phyloP scores from a whole-genome alignment of 2,329 filamentous ascomycete genomes.

The Fusarium cicatricum region DNA sequence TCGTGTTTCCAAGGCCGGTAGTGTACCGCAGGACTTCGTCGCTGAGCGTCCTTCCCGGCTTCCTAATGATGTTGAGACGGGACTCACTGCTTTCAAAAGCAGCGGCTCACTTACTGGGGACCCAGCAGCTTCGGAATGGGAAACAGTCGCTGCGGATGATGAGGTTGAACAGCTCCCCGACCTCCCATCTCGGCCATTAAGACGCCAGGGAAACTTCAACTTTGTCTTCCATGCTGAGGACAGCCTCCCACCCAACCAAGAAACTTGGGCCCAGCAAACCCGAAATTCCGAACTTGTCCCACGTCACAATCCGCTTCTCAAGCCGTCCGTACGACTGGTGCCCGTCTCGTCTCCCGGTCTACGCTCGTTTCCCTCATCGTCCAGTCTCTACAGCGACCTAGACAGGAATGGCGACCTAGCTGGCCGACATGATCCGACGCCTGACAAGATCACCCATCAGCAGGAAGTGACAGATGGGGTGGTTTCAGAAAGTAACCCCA shows the following conservation, averaged over 20 bases:
- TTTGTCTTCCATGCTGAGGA: constrained; percentile 19
- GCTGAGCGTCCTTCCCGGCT: constrained; percentile 22
- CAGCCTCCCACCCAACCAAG: constrained; percentile 1
- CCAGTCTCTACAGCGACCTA: constrained; percentile 41
- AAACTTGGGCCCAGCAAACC: constrained; percentile 8
- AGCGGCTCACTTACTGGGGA: constrained; percentile 25
- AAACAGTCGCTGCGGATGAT: constrained; percentile 42
- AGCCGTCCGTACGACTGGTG: constrained; percentile 13
- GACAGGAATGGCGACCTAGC: constrained; percentile 6
- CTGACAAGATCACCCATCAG: background rate
- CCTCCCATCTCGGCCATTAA: constrained; percentile 8
- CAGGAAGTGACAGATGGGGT: background rate
- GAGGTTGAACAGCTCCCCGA: constrained; percentile 26
- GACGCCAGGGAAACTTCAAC: constrained; percentile 28
- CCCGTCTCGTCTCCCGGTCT: constrained; percentile 19
- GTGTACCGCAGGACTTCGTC: constrained; percentile 25
- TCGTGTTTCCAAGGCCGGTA: constrained; percentile 4
- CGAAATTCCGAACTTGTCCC: constrained; percentile 21
- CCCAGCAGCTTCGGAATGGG: constrained; percentile 42
- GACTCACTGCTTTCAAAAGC: background rate
- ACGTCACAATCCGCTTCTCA: constrained; percentile 18
- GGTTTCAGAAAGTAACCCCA: background rate
- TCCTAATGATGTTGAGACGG: background rate
- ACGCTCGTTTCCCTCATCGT: constrained; percentile 41
- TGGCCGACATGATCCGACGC: constrained; percentile 10